Evolutionary conservation across 2,329 filamentous ascomycete genomes (phyloP), one percentile per base, ranked within the genome.

Genomic region (Aureobasidium sp.): DNA sequence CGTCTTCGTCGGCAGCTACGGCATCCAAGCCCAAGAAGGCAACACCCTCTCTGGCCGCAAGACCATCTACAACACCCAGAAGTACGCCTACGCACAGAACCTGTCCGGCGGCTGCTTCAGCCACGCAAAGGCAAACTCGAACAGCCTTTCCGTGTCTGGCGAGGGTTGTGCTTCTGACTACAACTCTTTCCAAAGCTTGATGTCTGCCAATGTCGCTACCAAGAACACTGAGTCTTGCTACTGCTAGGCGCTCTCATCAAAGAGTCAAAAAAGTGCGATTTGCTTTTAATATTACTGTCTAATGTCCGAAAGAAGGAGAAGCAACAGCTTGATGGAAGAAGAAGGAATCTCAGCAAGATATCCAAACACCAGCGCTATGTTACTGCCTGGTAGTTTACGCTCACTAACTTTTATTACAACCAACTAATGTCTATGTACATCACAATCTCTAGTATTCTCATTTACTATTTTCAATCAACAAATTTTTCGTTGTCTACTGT

Each of bases 1-100:
- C 0, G 67, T 69, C 7, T 74, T 74, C 52, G 67, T 74, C 11
- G 73, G 73, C 31, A 72, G 75, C 63, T 75, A 72, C 71, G 66
- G 68, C 3, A 66, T 75, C 17, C 70, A 75, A 65, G 68, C 69
- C 3, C 62, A 67, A 27, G 67, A 67, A 29, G 71, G 74, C 57
- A 76, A 75, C 64, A 68, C 65, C 9, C 65, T 74, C 25, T 67
- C 64, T 1, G 66, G 65, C 25, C 64, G 72, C 5, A 68, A 68
- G 61, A 69, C 64, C 15, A 65, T 70, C 37, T 68, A 71, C 53
- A 70, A 74, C 58, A 73, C 72, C 0, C 69, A 71, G 56, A 42
- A 70, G 2, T 73, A 73, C 60, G 72, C 72, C 12, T 75, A 67
- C 51, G 65, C 67, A n/a, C 72, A 71, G 63, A 71, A 70, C 65